Evolutionary conservation across 2,329 filamentous ascomycete genomes (phyloP), one percentile per base, ranked within the genome.

Genomic region (Catunica adiposa): DNA sequence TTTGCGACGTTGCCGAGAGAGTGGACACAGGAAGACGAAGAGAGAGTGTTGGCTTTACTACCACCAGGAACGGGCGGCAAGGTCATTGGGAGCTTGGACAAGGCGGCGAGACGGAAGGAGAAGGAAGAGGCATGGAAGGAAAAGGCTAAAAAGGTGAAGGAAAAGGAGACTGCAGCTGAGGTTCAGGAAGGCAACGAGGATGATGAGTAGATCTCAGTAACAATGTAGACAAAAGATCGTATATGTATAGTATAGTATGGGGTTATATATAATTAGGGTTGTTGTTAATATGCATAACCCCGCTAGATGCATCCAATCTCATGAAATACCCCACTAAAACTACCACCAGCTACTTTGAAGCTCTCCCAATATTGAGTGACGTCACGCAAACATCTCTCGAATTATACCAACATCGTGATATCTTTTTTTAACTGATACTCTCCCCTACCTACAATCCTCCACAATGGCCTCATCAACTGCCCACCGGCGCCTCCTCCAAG

Each of bases 1-100:
- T 98, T 98, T 70, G 92, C 92, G 0, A 73, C 92, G 2, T 69
- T 98, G 59, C 90, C 92, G n/a, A 76, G 81, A 46, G 82, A 86
- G 60, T 98, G 92, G 92, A 82, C 74, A 0, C 83, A 80, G 37
- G 85, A 84, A 59, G 87, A 95, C 61, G 92, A 98, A 69, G 76
- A 76, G 31, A 75, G 75, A 29, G 81, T 82, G 53, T 70, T 76
- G 61, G 72, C 76, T 54, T 34, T 56, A 23, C 78, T 75, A 60
- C 88, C 82, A 78, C 80, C 81, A 0, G 74, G 73, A 25, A 69
- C 72, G 40, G 75, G 78, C 63, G 71, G 64, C 54, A 72, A 69
- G 60, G 71, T 77, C 15, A 76, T 78, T 57, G 76, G 75, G 31
- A 74, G 69, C 54, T 60, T 78, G 25, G 74, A 77, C 61, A 76